phyloP scores from a whole-genome alignment of 208 protist genomes.

The Wallacemonas sp. region DNA sequence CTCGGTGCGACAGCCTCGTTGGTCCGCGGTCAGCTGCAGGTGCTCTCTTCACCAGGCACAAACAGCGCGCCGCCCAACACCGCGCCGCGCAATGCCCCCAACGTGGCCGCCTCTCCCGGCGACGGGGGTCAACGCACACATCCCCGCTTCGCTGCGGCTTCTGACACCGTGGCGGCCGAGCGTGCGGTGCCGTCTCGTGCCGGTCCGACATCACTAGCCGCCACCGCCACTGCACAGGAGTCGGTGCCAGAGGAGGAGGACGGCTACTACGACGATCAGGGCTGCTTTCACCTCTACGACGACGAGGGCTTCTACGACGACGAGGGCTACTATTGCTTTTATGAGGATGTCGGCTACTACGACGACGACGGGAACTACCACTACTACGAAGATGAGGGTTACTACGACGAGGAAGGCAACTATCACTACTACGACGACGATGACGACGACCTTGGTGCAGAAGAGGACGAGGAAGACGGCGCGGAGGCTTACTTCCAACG shows the following conservation, averaged over 20 bases:
- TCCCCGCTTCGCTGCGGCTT: too few species aligned
- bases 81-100: neutral
- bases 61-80: neutral
- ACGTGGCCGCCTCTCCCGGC: neutral
- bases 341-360: constrained; percentile 31
- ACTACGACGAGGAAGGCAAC: constrained; percentile 19
- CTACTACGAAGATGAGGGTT: constrained; percentile 20
- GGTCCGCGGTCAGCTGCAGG: constrained; percentile 48
- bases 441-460: constrained; percentile 18
- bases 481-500: constrained; percentile 17
- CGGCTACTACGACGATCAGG: constrained; percentile 29
- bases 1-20: constrained; percentile 60
- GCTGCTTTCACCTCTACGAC: constrained; percentile 26
- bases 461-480: constrained; percentile 14
- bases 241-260: constrained; percentile 15
- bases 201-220: neutral
- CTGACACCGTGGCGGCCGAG: too few species aligned
- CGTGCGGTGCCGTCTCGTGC: neutral
- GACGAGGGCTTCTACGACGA: constrained; percentile 39
- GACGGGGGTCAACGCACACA: too few species aligned
- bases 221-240: neutral
- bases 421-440: constrained; percentile 16
- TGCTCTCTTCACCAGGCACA: constrained; percentile 20
- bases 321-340: constrained; percentile 25
- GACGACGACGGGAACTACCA: constrained; percentile 22